Evolutionary conservation across 768 basidiomycete genomes (phyloP).

Genomic region (Boletus barrowsii): DNA sequence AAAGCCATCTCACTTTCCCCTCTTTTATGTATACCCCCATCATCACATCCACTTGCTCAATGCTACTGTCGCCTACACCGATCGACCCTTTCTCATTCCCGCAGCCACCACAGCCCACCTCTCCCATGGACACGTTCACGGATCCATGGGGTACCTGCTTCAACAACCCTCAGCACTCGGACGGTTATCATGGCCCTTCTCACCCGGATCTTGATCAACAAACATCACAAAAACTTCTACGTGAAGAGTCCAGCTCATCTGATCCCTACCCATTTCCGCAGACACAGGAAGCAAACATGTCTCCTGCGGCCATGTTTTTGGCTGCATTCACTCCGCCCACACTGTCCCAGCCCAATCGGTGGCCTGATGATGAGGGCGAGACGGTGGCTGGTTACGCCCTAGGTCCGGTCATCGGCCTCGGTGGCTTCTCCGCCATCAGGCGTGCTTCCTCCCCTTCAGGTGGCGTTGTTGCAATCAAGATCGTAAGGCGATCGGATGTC

Average conservation of each 20-base stretch:
- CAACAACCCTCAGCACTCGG: neutral
- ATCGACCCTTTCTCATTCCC: constrained; percentile 3
- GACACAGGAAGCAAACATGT: constrained; percentile 31
- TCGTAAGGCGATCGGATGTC: constrained; percentile 61
- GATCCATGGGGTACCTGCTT: constrained; percentile 12
- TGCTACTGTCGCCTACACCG: constrained; percentile 1
- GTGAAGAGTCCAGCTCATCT: neutral
- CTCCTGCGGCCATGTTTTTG: constrained; percentile 75
- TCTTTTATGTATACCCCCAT: neutral
- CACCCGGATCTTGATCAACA: constrained; percentile 30
- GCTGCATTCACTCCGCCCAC: constrained; percentile 53
- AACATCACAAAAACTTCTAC: constrained; percentile 13
- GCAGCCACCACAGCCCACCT: constrained; percentile 4
- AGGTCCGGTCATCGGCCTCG: constrained; percentile 72
- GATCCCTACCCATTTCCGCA: constrained; percentile 6
- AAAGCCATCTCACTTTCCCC: neutral
- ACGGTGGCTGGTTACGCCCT: constrained; percentile 69
- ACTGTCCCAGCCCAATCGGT: constrained; percentile 30
- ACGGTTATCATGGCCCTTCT: constrained; percentile 6
- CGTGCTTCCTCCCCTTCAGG: constrained; percentile 61
- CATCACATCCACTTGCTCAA: neutral
- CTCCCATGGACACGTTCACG: constrained; percentile 4
- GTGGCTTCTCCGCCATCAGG: constrained; percentile 79
- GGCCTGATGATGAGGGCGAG: constrained; percentile 67
- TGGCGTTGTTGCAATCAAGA: constrained; percentile 80